Percentiles rank a stretch among this genome's conserved stretches.
phyloP scores from a whole-genome alignment of 768 basidiomycete species.

The Xerocomellus chrysenteron region DNA sequence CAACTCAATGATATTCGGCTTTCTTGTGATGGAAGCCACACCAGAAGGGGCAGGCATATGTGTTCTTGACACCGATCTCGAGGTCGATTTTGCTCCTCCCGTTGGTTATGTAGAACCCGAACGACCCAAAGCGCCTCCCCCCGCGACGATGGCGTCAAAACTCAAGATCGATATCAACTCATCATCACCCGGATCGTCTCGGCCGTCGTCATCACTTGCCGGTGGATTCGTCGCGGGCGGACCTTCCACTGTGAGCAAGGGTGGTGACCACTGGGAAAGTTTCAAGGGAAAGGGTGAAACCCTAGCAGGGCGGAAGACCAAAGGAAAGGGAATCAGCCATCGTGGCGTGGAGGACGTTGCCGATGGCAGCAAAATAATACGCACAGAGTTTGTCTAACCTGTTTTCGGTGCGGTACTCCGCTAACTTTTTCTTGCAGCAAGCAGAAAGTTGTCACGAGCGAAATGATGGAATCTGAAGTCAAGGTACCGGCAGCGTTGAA shows the following conservation, averaged over 20 bases:
- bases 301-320: conserved; percentile 85
- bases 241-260: conserved; percentile 63
- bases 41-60: conserved; percentile 88
- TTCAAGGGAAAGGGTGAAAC: conserved; percentile 97
- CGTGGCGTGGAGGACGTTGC: conserved; percentile 79
- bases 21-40: conserved; percentile 91
- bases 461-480: conserved; percentile 64
- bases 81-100: conserved; percentile 95
- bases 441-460: conserved; percentile 80
- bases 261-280: conserved; percentile 85
- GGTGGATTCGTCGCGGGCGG: conserved; percentile 60
- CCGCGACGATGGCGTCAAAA: conserved; percentile 93
- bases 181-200: conserved; percentile 80
- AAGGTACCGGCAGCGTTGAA: conserved; percentile 89
- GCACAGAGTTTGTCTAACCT: conserved; percentile 72
- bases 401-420: background rate
- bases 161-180: conserved; percentile 91
- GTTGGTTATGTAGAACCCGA: conserved; percentile 95
- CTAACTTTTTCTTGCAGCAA: conserved; percentile 49
- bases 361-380: conserved; percentile 81
- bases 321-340: conserved; percentile 89
- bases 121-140: conserved; percentile 75
- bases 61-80: conserved; percentile 93
- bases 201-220: conserved; percentile 72
- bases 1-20: conserved; percentile 91